phyloP scores from a whole-genome alignment of 441 rosid genomes.

The Oxalis stricta region DNA sequence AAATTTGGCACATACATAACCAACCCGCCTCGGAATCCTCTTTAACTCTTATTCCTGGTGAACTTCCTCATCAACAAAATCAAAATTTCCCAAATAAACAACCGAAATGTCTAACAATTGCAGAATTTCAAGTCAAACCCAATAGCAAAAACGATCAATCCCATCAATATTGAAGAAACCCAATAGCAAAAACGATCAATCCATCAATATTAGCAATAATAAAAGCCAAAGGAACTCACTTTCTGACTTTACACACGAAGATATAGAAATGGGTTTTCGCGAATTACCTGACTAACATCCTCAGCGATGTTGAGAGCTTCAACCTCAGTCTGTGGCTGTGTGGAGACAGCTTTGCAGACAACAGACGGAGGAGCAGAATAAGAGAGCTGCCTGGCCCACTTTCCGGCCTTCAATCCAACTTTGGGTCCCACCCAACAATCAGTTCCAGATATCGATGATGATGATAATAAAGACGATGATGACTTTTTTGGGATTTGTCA shows the following conservation, averaged over 20 bases:
- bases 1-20: conserved; percentile 1
- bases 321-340: conserved; percentile 41
- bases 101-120: no score
- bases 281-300: conserved; percentile 60
- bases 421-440: conserved; percentile 10
- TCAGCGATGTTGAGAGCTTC: conserved; percentile 86
- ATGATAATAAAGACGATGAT: conserved; percentile 9
- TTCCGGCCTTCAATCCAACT: conserved; percentile 18
- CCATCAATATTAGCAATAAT: no score
- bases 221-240: background rate
- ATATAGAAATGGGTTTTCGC: background rate
- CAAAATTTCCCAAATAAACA: no score
- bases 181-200: background rate
- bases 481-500: conserved; percentile 23
- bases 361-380: conserved; percentile 19
- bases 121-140: no score
- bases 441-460: conserved; percentile 12
- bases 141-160: no score
- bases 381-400: conserved; percentile 7
- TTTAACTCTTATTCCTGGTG: no score
- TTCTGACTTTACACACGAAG: background rate
- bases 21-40: background rate
- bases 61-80: background rate
- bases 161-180: background rate
- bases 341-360: conserved; percentile 63